Percentiles rank a stretch among this genome's conserved stretches.
phyloP scores from a whole-genome alignment of 2,329 filamentous ascomycete species.

The Metarhizium brunneum region DNA sequence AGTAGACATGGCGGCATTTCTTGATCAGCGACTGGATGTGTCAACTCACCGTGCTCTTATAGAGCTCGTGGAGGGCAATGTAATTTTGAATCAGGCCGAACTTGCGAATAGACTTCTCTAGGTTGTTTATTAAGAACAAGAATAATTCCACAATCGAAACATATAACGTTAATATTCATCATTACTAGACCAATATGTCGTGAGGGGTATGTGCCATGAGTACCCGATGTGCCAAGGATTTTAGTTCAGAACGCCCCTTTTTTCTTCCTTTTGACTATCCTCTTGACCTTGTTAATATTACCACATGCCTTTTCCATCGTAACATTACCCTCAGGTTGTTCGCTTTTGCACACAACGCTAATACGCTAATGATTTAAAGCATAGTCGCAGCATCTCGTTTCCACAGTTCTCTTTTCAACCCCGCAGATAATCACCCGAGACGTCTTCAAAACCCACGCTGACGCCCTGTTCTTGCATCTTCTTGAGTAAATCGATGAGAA shows the following conservation, averaged over 20 bases:
- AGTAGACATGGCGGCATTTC: conserved; percentile 33
- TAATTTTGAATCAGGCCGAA: conserved; percentile 22
- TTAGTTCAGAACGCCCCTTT: not conserved
- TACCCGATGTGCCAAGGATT: not conserved
- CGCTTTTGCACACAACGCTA: not conserved
- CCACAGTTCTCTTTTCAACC: not conserved
- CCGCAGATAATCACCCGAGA: not conserved
- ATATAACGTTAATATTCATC: not conserved
- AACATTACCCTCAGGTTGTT: not conserved
- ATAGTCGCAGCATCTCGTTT: not conserved
- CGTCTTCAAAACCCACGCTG: not conserved
- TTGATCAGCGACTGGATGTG: conserved; percentile 25
- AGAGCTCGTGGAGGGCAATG: conserved; percentile 29
- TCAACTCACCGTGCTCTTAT: conserved; percentile 32
- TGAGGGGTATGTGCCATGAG: not conserved
- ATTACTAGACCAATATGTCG: not conserved
- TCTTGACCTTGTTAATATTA: not conserved
- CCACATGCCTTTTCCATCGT: not conserved
- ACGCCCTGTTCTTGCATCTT: not conserved
- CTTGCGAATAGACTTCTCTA: conserved; percentile 18
- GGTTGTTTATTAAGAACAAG: not conserved
- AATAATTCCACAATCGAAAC: not conserved
- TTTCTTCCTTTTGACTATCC: not conserved
- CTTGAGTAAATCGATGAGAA: not conserved
- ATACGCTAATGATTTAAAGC: not conserved